phyloP scores from a whole-genome alignment of 73 alveolate genomes.

The Paramecium tetraurelia region DNA sequence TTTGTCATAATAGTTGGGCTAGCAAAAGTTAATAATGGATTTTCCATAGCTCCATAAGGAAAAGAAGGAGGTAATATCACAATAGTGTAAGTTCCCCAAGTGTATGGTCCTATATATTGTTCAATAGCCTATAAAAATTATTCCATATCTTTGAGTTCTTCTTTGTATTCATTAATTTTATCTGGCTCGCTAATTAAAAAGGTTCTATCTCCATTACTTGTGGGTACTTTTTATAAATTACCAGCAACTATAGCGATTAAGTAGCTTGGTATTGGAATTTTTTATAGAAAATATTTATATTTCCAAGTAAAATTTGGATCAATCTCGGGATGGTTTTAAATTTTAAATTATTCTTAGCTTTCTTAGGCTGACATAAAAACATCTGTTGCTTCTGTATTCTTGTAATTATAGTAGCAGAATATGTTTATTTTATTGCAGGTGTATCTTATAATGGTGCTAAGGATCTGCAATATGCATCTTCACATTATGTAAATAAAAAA shows the following conservation, averaged over 20 bases:
- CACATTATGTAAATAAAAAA: conserved; percentile 88
- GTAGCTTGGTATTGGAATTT: conserved; percentile 74
- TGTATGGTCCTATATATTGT: conserved; percentile 67
- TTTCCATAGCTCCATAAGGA: conserved; percentile 94
- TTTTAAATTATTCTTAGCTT: background rate
- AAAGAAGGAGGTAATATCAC: conserved; percentile 82
- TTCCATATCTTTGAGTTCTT: conserved; percentile 70
- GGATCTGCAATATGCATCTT: conserved; percentile 83
- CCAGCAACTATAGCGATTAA: conserved; percentile 83
- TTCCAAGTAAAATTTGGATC: background rate
- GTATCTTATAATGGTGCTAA: conserved; percentile 90
- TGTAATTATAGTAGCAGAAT: conserved; percentile 66
- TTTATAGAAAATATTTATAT: background rate
- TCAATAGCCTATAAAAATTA: conserved; percentile 66
- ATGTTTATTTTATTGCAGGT: conserved; percentile 82
- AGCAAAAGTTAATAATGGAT: conserved; percentile 86
- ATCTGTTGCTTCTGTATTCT: background rate
- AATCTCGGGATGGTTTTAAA: background rate
- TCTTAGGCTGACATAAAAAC: conserved; percentile 66
- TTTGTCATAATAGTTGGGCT: conserved; percentile 80
- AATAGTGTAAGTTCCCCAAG: conserved; percentile 79
- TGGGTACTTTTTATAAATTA: conserved; percentile 60
- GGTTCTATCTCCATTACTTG: conserved; percentile 1
- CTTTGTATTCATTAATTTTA: conserved; percentile 51
- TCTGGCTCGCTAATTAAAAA: conserved; percentile 75